Conservation (phyloP, 495 filamentous ascomycete species). For the Aspergillus kassunensis region DNA sequence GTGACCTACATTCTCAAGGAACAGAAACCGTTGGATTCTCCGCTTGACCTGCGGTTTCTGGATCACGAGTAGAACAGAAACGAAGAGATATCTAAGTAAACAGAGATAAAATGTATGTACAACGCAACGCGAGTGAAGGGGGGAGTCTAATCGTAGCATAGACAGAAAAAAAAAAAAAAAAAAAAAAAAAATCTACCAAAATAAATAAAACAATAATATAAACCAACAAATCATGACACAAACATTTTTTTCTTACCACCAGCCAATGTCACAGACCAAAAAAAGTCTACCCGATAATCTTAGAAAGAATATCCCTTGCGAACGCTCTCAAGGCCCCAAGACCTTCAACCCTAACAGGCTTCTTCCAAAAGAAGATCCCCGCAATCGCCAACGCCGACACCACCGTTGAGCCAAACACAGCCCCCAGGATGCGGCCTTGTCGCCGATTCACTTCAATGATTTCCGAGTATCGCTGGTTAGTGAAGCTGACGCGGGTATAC, state of each 20-base stretch:
- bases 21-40: too few species aligned
- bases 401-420: constrained; percentile 28
- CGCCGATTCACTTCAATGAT: constrained; percentile 62
- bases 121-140: neutral
- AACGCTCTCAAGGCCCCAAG: constrained; percentile 3
- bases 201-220: neutral
- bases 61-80: too few species aligned
- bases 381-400: constrained; percentile 22
- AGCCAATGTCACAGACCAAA: too few species aligned
- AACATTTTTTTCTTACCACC: too few species aligned
- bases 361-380: constrained; percentile 31
- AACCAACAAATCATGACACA: too few species aligned
- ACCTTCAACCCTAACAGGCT: constrained; percentile 18
- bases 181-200: neutral
- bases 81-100: too few species aligned
- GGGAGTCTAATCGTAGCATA: neutral
- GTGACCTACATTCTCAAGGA: neutral
- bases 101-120: neutral
- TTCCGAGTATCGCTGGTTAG: constrained; percentile 84
- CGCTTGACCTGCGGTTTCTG: too few species aligned
- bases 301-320: constrained; percentile 6
- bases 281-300: too few species aligned
- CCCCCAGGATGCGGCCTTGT: constrained; percentile 61
- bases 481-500: constrained; percentile 90
- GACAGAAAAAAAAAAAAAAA: neutral